Evolutionary conservation across 2,329 filamentous ascomycete genomes (phyloP).

Genomic region (Aureobasidium uvarum): DNA sequence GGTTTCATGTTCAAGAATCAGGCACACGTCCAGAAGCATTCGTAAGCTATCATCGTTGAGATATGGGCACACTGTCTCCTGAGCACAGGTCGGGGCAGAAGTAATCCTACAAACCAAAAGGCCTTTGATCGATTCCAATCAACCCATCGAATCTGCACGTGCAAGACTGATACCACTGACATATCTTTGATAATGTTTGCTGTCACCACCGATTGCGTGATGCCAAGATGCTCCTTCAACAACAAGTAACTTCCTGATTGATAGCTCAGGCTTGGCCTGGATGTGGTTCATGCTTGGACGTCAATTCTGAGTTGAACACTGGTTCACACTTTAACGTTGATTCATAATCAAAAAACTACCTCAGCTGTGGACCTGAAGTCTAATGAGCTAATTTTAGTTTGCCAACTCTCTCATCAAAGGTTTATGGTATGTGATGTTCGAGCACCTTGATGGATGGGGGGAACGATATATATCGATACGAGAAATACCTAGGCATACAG

Average conservation of each 20-base stretch:
- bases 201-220: not conserved
- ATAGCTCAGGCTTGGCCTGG: not conserved
- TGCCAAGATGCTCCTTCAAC: not conserved
- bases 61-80: not conserved
- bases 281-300: not conserved
- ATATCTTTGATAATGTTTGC: no score
- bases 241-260: not conserved
- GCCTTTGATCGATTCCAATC: not conserved
- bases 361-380: not conserved
- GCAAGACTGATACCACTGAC: not conserved
- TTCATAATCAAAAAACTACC: not conserved
- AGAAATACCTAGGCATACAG: not conserved
- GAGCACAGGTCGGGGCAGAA: not conserved
- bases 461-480: not conserved
- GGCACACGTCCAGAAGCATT: constrained; percentile 53
- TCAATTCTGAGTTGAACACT: not conserved
- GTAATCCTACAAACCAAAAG: not conserved
- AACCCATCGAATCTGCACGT: not conserved
- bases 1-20: constrained; percentile 63
- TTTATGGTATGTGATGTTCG: not conserved
- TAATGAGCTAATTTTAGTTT: not conserved
- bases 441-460: not conserved
- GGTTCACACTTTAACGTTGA: not conserved
- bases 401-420: not conserved
- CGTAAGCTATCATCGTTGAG: not conserved